Conservation (phyloP, 2,329 filamentous ascomycete genomes). For the Ceratocystis lukuohia region DNA sequence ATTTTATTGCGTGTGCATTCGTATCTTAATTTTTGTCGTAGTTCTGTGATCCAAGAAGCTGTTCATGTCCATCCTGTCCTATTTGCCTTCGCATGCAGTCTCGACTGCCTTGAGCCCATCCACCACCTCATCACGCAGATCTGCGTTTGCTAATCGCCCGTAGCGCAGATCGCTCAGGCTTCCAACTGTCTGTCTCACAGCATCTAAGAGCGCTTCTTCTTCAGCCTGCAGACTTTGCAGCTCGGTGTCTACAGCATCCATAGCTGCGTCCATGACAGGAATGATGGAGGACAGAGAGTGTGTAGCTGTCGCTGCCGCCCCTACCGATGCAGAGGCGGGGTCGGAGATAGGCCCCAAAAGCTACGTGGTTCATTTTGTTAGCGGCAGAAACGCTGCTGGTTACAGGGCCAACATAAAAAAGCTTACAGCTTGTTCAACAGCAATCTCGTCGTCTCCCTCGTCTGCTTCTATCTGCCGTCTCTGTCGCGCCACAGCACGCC, state of each 20-base stretch:
- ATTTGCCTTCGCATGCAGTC: slow-evolving; percentile 15
- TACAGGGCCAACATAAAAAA: neutral
- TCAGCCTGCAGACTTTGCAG: slow-evolving; percentile 53
- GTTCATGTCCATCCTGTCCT: neutral
- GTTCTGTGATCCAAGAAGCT: neutral
- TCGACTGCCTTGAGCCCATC: slow-evolving; percentile 47
- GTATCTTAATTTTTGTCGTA: neutral
- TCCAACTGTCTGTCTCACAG: slow-evolving; percentile 53
- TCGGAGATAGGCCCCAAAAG: slow-evolving; percentile 11
- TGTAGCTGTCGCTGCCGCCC: slow-evolving; percentile 29
- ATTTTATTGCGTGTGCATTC: neutral
- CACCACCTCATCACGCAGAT: slow-evolving; percentile 52
- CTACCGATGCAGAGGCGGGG: slow-evolving; percentile 28
- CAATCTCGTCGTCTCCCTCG: slow-evolving; percentile 49
- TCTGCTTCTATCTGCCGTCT: slow-evolving; percentile 34
- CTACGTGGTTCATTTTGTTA: neutral
- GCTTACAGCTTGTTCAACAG: slow-evolving; percentile 45
- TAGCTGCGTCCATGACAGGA: slow-evolving; percentile 55
- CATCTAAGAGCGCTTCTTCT: slow-evolving; percentile 43
- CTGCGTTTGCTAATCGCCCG: slow-evolving; percentile 54
- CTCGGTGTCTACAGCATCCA: slow-evolving; percentile 51
- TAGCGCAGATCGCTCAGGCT: slow-evolving; percentile 72
- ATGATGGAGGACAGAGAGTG: slow-evolving; percentile 54
- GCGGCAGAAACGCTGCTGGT: neutral
- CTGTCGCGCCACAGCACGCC: slow-evolving; percentile 42